phyloP scores from a whole-genome alignment of 139 green algal species.

The Diplosphaera chodatii region DNA sequence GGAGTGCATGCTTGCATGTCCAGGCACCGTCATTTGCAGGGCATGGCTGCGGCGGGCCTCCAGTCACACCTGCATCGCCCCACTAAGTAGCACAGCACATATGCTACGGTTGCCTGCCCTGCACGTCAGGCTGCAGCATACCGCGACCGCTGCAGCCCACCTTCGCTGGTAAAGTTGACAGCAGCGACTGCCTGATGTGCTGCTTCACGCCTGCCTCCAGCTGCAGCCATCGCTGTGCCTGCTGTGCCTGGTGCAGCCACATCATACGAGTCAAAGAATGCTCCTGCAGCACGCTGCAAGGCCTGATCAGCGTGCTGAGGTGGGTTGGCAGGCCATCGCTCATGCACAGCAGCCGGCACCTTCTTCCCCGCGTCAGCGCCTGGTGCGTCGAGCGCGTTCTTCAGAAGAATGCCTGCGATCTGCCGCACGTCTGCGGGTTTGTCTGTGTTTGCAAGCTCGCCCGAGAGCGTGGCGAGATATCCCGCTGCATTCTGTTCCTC shows the following conservation, averaged over 20 bases:
- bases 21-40: too few species aligned
- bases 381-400: conserved; percentile 90
- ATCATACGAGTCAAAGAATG: background rate
- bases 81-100: too few species aligned
- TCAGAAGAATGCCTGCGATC: conserved; percentile 91
- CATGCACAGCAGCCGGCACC: conserved; percentile 15
- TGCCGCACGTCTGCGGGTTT: conserved; percentile 66
- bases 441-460: conserved; percentile 67
- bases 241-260: conserved; percentile 32
- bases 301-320: too few species aligned
- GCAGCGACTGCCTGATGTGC: conserved; percentile 72
- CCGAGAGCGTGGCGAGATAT: conserved; percentile 67
- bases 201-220: conserved; percentile 54
- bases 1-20: too few species aligned
- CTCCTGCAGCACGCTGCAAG: too few species aligned
- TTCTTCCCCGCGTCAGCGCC: conserved; percentile 47
- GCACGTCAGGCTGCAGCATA: background rate
- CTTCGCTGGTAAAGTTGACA: conserved; percentile 63
- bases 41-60: too few species aligned
- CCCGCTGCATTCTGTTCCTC: conserved; percentile 65
- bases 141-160: conserved; percentile 35
- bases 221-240: conserved; percentile 62
- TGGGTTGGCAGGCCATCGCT: too few species aligned
- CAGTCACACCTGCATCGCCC: too few species aligned
- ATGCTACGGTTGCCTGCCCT: too few species aligned